A percentile compares a stretch with the other conserved stretches of the same genome.
These are phyloP conservation scores for Ogataea zsoltii DNA, from an alignment of 805 yeast species.

Conservation along the genomic window DNA sequence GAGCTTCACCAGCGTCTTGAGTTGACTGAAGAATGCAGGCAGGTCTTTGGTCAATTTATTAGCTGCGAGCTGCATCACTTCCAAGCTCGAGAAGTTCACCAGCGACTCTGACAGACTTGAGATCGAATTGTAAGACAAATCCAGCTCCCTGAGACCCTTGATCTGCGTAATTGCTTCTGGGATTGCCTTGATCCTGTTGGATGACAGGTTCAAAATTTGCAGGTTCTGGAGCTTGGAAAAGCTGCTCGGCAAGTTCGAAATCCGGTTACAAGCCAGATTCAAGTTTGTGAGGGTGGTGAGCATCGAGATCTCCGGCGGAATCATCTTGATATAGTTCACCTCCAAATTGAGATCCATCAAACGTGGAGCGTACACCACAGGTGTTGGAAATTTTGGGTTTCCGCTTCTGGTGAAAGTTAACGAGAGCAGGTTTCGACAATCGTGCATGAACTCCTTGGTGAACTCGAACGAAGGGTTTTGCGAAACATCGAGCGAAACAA, in stretches of 20 bases:
- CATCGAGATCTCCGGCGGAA: conserved; percentile 58
- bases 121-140: conserved; percentile 80
- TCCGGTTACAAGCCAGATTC: conserved; percentile 74
- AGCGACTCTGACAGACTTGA: conserved; percentile 60
- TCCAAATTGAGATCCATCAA: conserved; percentile 71
- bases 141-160: conserved; percentile 60
- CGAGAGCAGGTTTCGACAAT: conserved; percentile 65
- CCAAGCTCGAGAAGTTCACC: conserved; percentile 58
- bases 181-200: conserved; percentile 64
- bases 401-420: conserved; percentile 73
- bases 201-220: conserved; percentile 69
- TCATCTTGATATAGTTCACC: conserved; percentile 68
- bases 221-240: conserved; percentile 57
- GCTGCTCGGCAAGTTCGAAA: conserved; percentile 59
- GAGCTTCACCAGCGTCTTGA: conserved; percentile 62
- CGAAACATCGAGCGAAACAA: conserved; percentile 78
- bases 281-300: conserved; percentile 56
- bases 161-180: conserved; percentile 69
- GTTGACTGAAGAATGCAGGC: conserved; percentile 52
- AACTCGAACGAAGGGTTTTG: conserved; percentile 82
- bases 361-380: conserved; percentile 67
- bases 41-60: conserved; percentile 57
- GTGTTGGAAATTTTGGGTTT: conserved; percentile 70
- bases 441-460: conserved; percentile 83
- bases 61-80: conserved; percentile 72